These are phyloP conservation scores for Berberis vulgaris DNA, from an alignment of 164 flowering plant genomes.

Conservation along the genomic window DNA sequence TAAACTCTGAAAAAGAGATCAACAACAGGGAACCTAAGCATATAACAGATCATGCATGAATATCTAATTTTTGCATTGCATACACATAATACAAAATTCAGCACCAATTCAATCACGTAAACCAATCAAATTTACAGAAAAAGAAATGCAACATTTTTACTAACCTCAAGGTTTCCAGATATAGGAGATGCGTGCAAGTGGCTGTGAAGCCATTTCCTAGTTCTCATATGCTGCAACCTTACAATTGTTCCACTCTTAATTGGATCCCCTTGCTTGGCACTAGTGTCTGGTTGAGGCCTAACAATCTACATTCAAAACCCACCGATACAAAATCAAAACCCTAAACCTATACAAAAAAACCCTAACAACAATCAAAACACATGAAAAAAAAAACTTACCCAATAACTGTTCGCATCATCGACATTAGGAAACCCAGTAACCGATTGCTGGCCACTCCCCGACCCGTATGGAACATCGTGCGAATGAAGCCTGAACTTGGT, in stretches of 20 bases:
- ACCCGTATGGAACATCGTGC: conserved; percentile 97
- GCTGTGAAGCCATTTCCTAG: conserved; percentile 94
- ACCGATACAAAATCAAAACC: not conserved
- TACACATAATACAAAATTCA: no score
- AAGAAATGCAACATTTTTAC: not conserved
- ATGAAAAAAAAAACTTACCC: conserved; percentile 37
- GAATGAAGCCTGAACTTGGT: conserved; percentile 87
- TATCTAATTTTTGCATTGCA: no score
- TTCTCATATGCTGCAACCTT: conserved; percentile 84
- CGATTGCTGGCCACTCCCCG: conserved; percentile 98
- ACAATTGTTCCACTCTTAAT: conserved; percentile 70
- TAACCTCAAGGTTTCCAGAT: conserved; percentile 90
- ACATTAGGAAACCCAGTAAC: conserved; percentile 90
- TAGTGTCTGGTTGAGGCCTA: conserved; percentile 46
- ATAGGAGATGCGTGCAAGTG: conserved; percentile 97
- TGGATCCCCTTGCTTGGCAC: conserved; percentile 76
- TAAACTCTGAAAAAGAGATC: no score
- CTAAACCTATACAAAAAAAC: not conserved
- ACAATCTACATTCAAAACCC: conserved; percentile 43
- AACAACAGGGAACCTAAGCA: no score
- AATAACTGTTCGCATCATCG: conserved; percentile 95
- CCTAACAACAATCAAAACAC: not conserved
- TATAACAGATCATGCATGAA: no score
- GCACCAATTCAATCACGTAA: not conserved
- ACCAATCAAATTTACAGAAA: not conserved